These are phyloP conservation scores for Crithidia mellificae DNA, from an alignment of 208 protist genomes.

Conservation along the genomic window DNA sequence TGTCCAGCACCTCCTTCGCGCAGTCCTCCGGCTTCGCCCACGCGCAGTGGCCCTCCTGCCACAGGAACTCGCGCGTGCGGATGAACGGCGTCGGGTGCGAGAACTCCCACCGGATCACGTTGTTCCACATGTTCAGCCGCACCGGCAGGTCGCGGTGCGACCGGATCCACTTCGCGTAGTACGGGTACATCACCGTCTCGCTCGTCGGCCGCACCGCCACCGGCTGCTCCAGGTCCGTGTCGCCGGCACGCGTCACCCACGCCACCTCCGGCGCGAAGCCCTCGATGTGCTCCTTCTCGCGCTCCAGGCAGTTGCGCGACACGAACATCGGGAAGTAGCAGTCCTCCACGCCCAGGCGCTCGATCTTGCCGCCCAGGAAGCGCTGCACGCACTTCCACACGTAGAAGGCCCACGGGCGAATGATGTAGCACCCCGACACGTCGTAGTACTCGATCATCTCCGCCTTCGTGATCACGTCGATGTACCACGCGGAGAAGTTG, in stretches of 20 bases:
- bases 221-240: conserved; percentile 91
- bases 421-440: conserved; percentile 98
- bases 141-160: conserved; percentile 98
- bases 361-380: conserved; percentile 82
- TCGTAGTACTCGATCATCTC: conserved; percentile 99
- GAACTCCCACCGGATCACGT: conserved; percentile 99
- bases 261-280: conserved; percentile 98
- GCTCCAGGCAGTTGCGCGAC: conserved; percentile 93
- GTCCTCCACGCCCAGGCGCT: conserved; percentile 95
- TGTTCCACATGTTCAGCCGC: conserved; percentile 98
- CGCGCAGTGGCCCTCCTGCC: conserved; percentile 98
- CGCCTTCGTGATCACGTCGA: conserved; percentile 95
- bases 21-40: conserved; percentile 94
- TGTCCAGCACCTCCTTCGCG: conserved; percentile 92
- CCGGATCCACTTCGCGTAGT: conserved; percentile 97
- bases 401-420: conserved; percentile 96
- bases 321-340: conserved; percentile 97
- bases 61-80: conserved; percentile 99
- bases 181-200: conserved; percentile 99
- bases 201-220: conserved; percentile 98
- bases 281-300: conserved; percentile 98
- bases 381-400: conserved; percentile 97
- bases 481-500: conserved; percentile 97
- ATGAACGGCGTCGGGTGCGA: conserved; percentile 99
- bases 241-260: conserved; percentile 90